Conservation (phyloP, 163 green algal species). For the Chloroidium sp. region DNA sequence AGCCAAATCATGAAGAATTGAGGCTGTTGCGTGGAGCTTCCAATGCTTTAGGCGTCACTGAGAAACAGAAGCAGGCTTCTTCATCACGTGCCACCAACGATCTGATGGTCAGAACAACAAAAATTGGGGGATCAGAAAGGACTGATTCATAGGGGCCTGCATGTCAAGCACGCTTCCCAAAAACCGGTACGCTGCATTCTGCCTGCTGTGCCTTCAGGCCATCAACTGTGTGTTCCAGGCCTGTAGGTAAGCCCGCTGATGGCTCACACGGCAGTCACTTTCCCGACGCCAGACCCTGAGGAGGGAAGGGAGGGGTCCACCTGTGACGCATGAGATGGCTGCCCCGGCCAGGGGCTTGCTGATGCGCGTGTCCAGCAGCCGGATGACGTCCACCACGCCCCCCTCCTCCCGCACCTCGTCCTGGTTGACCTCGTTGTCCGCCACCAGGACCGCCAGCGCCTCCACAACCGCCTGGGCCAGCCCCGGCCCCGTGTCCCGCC, state of each 20-base stretch:
- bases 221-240: too few relatives aligned
- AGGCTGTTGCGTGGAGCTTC: too few relatives aligned
- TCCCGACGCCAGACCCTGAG: background rate
- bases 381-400: constrained; percentile 16
- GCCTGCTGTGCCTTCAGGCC: too few relatives aligned
- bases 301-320: background rate
- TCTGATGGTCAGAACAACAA: too few relatives aligned
- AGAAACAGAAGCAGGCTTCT: too few relatives aligned
- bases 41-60: too few relatives aligned
- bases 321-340: background rate
- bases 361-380: constrained; percentile 12
- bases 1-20: too few relatives aligned
- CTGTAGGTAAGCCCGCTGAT: background rate
- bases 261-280: constrained; percentile 8
- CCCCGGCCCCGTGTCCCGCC: constrained; percentile 28
- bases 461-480: constrained; percentile 4
- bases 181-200: too few relatives aligned
- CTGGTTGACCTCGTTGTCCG: constrained; percentile 26
- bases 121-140: too few relatives aligned
- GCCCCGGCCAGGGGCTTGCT: background rate
- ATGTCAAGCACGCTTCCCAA: too few relatives aligned
- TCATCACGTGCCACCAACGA: too few relatives aligned
- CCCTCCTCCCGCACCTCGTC: constrained; percentile 19
- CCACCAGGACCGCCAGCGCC: constrained; percentile 10
- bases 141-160: too few relatives aligned